Evolutionary conservation across 2,329 filamentous ascomycete genomes (phyloP).

Genomic region (Pseudogymnoascus sp.): DNA sequence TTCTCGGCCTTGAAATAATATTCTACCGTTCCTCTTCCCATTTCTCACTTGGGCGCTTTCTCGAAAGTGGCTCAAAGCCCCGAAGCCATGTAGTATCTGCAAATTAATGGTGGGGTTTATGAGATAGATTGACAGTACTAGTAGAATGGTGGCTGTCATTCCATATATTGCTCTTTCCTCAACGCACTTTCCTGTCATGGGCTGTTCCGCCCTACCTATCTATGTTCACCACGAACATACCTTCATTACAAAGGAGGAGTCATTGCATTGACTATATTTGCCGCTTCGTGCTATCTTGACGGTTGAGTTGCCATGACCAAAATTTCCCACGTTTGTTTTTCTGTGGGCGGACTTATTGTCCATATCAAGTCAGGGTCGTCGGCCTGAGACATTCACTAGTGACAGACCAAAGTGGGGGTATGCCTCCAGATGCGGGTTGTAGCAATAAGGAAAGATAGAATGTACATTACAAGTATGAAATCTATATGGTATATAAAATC

Average conservation of each 20-base stretch:
- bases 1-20: background rate
- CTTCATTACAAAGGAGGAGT: background rate
- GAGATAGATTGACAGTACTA: background rate
- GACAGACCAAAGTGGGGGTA: background rate
- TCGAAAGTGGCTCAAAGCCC: background rate
- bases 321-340: background rate
- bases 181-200: background rate
- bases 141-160: slow-evolving; percentile 4
- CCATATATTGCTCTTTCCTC: background rate
- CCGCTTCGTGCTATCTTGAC: background rate
- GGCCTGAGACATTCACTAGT: slow-evolving; percentile 2
- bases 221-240: background rate
- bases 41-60: background rate
- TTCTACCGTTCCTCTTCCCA: background rate
- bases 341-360: background rate
- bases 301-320: background rate
- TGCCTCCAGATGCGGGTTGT: background rate
- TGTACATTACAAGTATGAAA: background rate
- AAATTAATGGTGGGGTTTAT: background rate
- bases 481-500: slow-evolving; percentile 5
- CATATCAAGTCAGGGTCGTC: background rate
- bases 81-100: background rate
- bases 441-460: background rate
- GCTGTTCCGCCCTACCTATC: background rate
- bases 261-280: background rate